Evolutionary conservation across 805 yeast genomes (phyloP).

Genomic region (Wickerhamiella kazuoi): DNA sequence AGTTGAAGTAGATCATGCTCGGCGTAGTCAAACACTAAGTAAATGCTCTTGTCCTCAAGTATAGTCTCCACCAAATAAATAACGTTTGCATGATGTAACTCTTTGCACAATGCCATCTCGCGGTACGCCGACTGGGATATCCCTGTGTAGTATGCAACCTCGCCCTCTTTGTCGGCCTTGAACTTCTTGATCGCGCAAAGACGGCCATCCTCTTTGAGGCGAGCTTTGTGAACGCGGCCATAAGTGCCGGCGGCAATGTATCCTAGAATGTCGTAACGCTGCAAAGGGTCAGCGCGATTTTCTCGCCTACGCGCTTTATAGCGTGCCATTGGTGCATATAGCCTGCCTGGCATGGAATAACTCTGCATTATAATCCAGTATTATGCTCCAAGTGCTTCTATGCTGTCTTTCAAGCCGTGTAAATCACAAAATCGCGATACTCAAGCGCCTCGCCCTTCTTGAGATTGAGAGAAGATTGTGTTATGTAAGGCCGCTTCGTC

Average conservation of each 20-base stretch:
- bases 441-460: too few species aligned
- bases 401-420: too few species aligned
- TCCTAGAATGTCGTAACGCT: constrained; percentile 74
- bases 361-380: too few species aligned
- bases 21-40: constrained; percentile 90
- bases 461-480: too few species aligned
- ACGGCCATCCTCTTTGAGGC: constrained; percentile 24
- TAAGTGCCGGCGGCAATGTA: constrained; percentile 98
- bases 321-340: constrained; percentile 23
- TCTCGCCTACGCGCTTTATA: constrained; percentile 49
- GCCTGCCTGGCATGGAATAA: constrained; percentile 8
- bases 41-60: constrained; percentile 73
- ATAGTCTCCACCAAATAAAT: constrained; percentile 68
- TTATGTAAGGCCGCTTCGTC: too few species aligned
- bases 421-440: too few species aligned
- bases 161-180: constrained; percentile 86
- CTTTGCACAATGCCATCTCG: constrained; percentile 90
- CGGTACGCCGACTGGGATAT: constrained; percentile 90
- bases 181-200: constrained; percentile 85
- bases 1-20: constrained; percentile 91
- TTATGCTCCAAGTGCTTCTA: too few species aligned
- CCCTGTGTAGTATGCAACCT: constrained; percentile 77
- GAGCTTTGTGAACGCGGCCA: constrained; percentile 87
- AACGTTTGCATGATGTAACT: constrained; percentile 61
- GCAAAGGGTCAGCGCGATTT: constrained; percentile 54